Percentiles rank a stretch among this genome's conserved stretches.
Conservation (phyloP, 805 yeast genomes). For the Lachancea meyersii region DNA sequence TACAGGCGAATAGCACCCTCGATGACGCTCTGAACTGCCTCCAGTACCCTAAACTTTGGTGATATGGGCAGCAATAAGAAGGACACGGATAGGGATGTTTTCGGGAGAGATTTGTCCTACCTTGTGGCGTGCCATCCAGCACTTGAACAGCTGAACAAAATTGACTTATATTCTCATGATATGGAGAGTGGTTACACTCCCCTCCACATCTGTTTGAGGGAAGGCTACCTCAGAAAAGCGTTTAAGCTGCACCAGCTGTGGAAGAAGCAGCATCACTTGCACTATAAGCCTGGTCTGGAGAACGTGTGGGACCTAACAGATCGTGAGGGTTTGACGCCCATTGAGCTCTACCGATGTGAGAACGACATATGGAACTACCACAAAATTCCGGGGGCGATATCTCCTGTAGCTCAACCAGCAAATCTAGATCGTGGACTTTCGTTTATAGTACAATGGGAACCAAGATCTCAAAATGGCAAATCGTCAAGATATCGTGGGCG, state of each 20-base stretch:
- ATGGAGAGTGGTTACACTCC: slow-evolving; percentile 79
- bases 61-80: slow-evolving; percentile 9
- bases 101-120: slow-evolving; percentile 48
- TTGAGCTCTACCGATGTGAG: slow-evolving; percentile 50
- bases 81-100: slow-evolving; percentile 47
- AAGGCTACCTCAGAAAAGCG: slow-evolving; percentile 29
- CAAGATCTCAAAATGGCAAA: background rate
- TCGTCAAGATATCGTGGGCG: background rate
- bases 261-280: slow-evolving; percentile 15
- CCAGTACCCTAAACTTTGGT: too few species aligned
- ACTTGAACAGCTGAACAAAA: slow-evolving; percentile 9
- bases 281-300: slow-evolving; percentile 11
- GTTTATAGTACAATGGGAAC: slow-evolving; percentile 3
- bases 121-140: slow-evolving; percentile 20
- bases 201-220: slow-evolving; percentile 53
- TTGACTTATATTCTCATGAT: slow-evolving; percentile 46
- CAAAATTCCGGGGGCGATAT: slow-evolving; percentile 18
- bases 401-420: background rate
- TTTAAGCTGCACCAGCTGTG: slow-evolving; percentile 25
- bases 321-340: slow-evolving; percentile 63
- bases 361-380: slow-evolving; percentile 40
- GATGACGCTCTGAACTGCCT: too few species aligned
- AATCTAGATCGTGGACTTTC: background rate
- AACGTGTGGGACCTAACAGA: slow-evolving; percentile 47
- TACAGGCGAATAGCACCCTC: too few species aligned